Conservation (phyloP, 768 basidiomycete species). For the Chalciporus pseudorubinellus region DNA sequence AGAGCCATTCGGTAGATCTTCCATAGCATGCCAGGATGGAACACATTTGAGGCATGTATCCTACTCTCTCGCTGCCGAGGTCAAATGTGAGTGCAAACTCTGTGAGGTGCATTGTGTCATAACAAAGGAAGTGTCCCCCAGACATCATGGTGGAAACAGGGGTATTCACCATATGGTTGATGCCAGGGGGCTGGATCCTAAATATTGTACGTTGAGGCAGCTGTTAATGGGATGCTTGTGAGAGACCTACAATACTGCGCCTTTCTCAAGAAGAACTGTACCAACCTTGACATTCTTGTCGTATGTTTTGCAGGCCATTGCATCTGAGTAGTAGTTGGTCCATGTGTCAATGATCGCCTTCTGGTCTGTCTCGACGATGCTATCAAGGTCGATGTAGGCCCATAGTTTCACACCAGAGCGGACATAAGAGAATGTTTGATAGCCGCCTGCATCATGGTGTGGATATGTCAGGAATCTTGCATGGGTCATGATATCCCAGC, state of each 20-base stretch:
- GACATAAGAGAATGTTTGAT: no score
- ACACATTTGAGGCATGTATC: background rate
- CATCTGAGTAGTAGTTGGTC: background rate
- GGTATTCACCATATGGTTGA: constrained; percentile 2
- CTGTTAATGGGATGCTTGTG: background rate
- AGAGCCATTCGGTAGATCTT: background rate
- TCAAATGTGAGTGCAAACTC: background rate
- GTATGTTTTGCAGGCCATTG: background rate
- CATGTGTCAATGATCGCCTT: background rate
- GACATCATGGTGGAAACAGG: background rate
- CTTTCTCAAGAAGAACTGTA: background rate
- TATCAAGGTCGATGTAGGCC: background rate
- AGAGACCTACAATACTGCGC: background rate
- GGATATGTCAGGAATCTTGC: background rate
- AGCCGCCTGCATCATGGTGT: background rate
- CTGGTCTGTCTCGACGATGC: background rate
- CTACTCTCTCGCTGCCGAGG: background rate
- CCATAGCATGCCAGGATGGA: background rate
- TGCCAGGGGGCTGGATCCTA: constrained; percentile 8
- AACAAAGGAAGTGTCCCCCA: constrained; percentile 5
- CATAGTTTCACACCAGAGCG: constrained; percentile 12
- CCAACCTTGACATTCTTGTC: background rate
- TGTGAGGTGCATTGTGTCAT: constrained; percentile 6
- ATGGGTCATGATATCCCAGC: constrained; percentile 7
- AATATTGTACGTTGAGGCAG: background rate